Evolutionary conservation across 2,329 filamentous ascomycete species (phyloP), one percentile per base, ranked within the genome.

Genomic region (Geosmithia putterillii): DNA sequence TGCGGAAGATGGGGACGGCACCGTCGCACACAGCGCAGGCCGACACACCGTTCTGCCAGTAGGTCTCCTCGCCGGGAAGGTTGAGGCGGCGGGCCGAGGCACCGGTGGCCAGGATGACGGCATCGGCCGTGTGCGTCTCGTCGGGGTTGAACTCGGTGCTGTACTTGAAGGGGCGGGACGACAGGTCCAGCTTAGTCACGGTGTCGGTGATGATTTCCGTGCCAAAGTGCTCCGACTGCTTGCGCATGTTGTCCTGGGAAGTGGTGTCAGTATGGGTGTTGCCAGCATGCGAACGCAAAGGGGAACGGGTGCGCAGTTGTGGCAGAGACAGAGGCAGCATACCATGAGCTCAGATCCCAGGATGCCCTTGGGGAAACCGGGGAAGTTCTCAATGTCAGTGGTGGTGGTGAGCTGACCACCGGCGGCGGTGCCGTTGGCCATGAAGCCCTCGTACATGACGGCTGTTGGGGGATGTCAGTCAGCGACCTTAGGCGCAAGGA

Each of bases 11-110:
- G 47, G 92, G 92, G 40, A 96, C 83, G 41, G 89, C 92, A 50
- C 92, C 92, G 59, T 98, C 92, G 67, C 92, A 98, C 41, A 98
- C 92, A 28, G 92, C 92, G 66, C 92, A 98, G 41, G 92, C 92
- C 42, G 84, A 92, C 59, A 98, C 87, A 52, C 92, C 92, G 62
- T 85, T 92, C 62, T 95, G 89, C 94, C 94, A 98, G 76, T 88
- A 98, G 62, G 81, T 85, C 44, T 94, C 85, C 71, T 98, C 92
- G 44, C 92, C 94, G 12, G 80, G 71, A 40, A 98, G 76, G 61
- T 83, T 71, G 44, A 98, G 70, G 49, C 94, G 78, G 51, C 86
- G 76, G 32, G 92, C 92, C 49, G 90, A 95, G 41, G 94, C 92
- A 52, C 92, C 92, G 1, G 92, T 98, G 36, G 92, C 94, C 51